Evolutionary conservation across 2,329 filamentous ascomycete species (phyloP).

Genomic region (Laburnicola sp.): DNA sequence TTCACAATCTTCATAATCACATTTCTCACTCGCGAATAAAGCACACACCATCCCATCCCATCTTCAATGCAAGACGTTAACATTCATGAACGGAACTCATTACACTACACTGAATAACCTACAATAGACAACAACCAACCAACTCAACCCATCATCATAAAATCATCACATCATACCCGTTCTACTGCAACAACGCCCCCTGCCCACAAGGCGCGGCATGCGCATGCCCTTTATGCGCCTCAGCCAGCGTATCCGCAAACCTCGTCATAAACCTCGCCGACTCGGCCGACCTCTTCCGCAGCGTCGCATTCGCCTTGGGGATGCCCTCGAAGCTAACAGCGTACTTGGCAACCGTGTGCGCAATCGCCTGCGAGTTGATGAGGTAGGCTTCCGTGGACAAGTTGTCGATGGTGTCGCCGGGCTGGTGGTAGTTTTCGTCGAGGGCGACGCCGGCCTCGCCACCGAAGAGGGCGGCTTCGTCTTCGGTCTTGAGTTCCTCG

Average conservation of each 20-base stretch:
- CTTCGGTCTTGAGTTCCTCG: constrained; percentile 45
- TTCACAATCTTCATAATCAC: no score
- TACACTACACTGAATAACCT: no score
- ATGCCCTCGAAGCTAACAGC: constrained; percentile 43
- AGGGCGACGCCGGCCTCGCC: constrained; percentile 43
- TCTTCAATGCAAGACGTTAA: no score
- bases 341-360: constrained; percentile 45
- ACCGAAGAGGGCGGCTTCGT: constrained; percentile 43
- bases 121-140: no score
- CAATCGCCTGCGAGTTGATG: constrained; percentile 45
- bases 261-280: constrained; percentile 23
- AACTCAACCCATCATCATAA: not conserved
- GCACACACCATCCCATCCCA: no score
- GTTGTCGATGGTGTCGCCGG: constrained; percentile 44
- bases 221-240: constrained; percentile 27
- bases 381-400: constrained; percentile 43
- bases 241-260: constrained; percentile 19
- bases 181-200: constrained; percentile 7
- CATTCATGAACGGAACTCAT: no score
- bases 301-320: constrained; percentile 31
- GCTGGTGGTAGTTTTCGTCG: constrained; percentile 45
- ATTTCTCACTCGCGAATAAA: no score
- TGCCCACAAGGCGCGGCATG: constrained; percentile 20
- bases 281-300: constrained; percentile 38
- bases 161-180: not conserved